Evolutionary conservation across 768 basidiomycete species (phyloP).

Genomic region (Kondoa malvinella): DNA sequence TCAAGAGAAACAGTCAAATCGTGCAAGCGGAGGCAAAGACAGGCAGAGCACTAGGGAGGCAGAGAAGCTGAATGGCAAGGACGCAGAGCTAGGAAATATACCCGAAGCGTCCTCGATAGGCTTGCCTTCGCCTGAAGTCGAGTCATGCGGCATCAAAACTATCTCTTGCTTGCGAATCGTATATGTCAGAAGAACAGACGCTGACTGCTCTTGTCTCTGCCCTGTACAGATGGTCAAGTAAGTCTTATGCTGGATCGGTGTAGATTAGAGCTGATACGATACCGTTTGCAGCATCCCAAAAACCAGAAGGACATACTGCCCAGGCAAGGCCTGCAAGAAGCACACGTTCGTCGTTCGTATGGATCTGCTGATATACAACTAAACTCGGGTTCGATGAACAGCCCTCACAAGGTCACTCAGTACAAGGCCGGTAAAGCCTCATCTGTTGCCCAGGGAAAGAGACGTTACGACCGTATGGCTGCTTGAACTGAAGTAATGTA

Average conservation of each 20-base stretch:
- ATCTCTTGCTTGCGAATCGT: too few species aligned
- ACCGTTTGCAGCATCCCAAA: conserved; percentile 58
- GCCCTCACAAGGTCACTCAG: conserved; percentile 98
- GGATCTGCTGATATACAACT: background rate
- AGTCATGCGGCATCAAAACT: too few species aligned
- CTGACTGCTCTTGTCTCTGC: background rate
- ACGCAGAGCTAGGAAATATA: too few species aligned
- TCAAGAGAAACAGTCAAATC: too few species aligned
- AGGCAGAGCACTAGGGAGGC: too few species aligned
- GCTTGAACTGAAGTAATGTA: background rate
- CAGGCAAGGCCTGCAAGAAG: conserved; percentile 90
- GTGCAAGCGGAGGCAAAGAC: too few species aligned
- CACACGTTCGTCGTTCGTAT: conserved; percentile 44
- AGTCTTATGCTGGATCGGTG: background rate
- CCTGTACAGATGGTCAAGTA: background rate
- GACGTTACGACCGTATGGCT: conserved; percentile 89
- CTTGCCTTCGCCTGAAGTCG: too few species aligned
- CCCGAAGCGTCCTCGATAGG: too few species aligned
- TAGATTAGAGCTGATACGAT: background rate
- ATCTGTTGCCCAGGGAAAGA: conserved; percentile 94
- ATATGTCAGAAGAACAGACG: too few species aligned
- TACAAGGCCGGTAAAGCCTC: conserved; percentile 99
- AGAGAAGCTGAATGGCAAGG: too few species aligned
- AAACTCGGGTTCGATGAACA: conserved; percentile 29
- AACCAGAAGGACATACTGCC: conserved; percentile 98